These are phyloP conservation scores for Trichosporon sp. DNA, from an alignment of 1,284 basidiomycete species.

Conservation along the genomic window DNA sequence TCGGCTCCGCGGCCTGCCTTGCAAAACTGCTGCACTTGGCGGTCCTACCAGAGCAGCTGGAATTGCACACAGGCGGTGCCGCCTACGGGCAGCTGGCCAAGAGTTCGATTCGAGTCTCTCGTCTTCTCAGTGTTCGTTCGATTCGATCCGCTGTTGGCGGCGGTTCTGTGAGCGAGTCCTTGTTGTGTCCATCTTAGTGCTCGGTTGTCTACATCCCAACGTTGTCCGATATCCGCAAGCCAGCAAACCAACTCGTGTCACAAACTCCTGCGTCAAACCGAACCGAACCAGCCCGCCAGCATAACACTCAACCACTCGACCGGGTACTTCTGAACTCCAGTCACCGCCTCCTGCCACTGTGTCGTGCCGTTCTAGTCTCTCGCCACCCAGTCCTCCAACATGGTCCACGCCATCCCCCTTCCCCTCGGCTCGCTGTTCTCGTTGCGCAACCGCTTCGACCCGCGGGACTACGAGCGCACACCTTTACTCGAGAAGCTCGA, in stretches of 20 bases:
- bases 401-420: background rate
- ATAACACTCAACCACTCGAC: too few relatives aligned
- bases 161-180: background rate
- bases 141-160: background rate
- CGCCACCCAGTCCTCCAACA: background rate
- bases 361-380: background rate
- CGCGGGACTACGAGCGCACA: slow-evolving; percentile 3
- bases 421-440: slow-evolving; percentile 8
- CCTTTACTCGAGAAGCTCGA: slow-evolving; percentile 3
- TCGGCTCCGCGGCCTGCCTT: background rate
- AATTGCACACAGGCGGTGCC: background rate
- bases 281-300: too few relatives aligned
- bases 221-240: background rate
- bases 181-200: background rate
- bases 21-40: too few relatives aligned
- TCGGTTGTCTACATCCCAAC: slow-evolving; percentile 5
- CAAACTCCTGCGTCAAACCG: too few relatives aligned
- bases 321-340: too few relatives aligned
- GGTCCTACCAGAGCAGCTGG: background rate
- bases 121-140: background rate
- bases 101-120: background rate
- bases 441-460: slow-evolving; percentile 4
- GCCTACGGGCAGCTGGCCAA: too few relatives aligned
- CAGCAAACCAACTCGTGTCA: too few relatives aligned
- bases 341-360: too few relatives aligned